Percentiles rank a stretch among this genome's conserved stretches.
Evolutionary conservation across 2,329 filamentous ascomycete species (phyloP).

Genomic region (Akanthomyces muscarius): DNA sequence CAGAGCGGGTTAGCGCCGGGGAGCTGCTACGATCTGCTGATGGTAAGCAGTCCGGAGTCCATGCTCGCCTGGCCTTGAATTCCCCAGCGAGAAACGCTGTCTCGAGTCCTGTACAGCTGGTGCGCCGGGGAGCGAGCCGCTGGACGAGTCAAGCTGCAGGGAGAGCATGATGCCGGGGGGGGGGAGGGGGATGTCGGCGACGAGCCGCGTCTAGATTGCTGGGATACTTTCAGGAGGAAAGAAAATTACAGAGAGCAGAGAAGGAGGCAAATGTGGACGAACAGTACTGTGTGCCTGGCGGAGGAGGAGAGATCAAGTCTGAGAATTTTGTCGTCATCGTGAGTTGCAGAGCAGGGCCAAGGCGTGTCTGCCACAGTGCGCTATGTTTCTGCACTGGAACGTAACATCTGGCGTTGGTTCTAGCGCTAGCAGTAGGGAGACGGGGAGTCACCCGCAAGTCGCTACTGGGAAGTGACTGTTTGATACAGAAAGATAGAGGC

Average conservation of each 20-base stretch:
- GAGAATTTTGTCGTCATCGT: neutral
- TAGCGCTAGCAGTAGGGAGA: neutral
- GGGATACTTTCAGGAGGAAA: no score
- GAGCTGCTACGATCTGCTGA: neutral
- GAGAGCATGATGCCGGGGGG: neutral
- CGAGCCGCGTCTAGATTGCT: neutral
- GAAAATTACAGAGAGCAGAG: no score
- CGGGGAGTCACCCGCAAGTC: neutral
- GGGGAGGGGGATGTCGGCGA: neutral
- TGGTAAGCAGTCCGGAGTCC: no score
- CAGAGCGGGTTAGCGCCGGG: neutral
- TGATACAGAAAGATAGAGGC: no score
- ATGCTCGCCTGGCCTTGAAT: no score
- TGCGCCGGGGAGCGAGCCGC: neutral
- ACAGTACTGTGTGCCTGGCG: no score
- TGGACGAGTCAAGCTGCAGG: neutral
- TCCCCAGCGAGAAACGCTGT: no score
- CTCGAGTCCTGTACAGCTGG: neutral
- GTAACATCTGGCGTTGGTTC: conserved; percentile 9
- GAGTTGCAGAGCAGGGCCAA: neutral
- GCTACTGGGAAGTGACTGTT: no score
- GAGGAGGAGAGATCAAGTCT: no score
- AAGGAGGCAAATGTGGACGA: no score
- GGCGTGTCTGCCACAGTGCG: neutral
- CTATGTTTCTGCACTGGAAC: conserved; percentile 13